Conservation (phyloP, 106 monocot genomes). For the Dendrobium officinale region DNA sequence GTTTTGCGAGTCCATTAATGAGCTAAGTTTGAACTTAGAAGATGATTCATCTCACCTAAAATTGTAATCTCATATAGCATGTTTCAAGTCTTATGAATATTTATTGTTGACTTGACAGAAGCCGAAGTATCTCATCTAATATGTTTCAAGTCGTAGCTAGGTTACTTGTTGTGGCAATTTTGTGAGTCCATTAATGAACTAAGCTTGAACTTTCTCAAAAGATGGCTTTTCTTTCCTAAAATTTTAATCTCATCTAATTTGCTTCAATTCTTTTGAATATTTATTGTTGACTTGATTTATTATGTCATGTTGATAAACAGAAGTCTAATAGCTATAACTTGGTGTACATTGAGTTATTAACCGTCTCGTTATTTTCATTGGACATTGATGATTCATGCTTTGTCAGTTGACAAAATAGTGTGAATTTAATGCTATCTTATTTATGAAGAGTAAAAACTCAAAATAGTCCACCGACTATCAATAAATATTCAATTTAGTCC, state of each 20-base stretch:
- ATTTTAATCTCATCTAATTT: neutral
- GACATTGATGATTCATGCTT: neutral
- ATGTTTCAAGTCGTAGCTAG: neutral
- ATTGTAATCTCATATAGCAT: neutral
- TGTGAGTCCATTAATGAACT: neutral
- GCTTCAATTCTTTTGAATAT: neutral
- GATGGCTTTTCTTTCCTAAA: neutral
- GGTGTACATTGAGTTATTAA: neutral
- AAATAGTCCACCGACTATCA: too few relatives aligned
- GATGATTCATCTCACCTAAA: neutral
- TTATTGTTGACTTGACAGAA: neutral
- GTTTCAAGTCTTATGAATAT: neutral
- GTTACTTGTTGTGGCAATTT: neutral
- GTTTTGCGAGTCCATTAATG: neutral
- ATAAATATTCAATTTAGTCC: too few relatives aligned
- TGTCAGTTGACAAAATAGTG: neutral
- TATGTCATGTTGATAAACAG: neutral
- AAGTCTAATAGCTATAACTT: neutral
- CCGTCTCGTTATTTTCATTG: neutral
- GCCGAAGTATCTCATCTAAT: neutral
- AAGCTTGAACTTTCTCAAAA: neutral
- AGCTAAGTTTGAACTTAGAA: neutral
- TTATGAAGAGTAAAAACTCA: neutral
- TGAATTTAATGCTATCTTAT: neutral
- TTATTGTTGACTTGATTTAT: neutral